Evolutionary conservation across 2,329 filamentous ascomycete species (phyloP).

Genomic region (Bipolaris zeicola): DNA sequence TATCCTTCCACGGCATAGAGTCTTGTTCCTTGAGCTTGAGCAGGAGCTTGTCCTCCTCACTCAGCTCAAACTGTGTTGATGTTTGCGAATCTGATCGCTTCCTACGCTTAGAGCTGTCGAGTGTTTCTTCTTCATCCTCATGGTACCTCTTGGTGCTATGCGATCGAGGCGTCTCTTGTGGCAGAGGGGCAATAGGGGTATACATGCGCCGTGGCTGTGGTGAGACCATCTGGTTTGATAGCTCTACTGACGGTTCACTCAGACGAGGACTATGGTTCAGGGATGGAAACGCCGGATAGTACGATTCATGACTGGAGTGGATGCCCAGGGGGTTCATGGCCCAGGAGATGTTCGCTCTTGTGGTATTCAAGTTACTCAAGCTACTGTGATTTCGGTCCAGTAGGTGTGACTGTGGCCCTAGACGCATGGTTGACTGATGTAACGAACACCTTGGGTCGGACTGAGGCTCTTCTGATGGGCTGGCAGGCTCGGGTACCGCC

Average conservation of each 20-base stretch:
- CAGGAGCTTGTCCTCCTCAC: conserved; percentile 58
- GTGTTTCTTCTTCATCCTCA: conserved; percentile 45
- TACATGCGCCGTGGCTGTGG: conserved; percentile 52
- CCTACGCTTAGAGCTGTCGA: conserved; percentile 47
- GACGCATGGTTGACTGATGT: conserved; percentile 18
- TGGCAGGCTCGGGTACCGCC: conserved; percentile 25
- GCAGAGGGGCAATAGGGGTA: conserved; percentile 53
- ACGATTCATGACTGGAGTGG: conserved; percentile 37
- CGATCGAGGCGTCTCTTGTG: conserved; percentile 39
- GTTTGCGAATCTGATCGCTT: conserved; percentile 49
- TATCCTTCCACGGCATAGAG: conserved; percentile 61
- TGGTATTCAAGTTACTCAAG: conserved; percentile 51
- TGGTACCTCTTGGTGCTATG: conserved; percentile 45
- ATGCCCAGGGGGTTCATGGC: conserved; percentile 51
- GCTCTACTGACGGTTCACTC: conserved; percentile 42
- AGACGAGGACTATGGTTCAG: conserved; percentile 37
- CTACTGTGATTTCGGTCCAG: conserved; percentile 49
- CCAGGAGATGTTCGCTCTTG: conserved; percentile 46
- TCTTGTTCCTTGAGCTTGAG: conserved; percentile 60
- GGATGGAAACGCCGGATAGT: conserved; percentile 39
- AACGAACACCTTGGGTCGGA: conserved; percentile 12
- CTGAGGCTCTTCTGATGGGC: conserved; percentile 29
- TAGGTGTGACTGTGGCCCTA: conserved; percentile 18
- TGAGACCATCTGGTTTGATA: conserved; percentile 32
- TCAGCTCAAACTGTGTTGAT: conserved; percentile 49